Conservation (phyloP, 1,284 basidiomycete species). For the Cutaneotrichosporon arboriforme region DNA sequence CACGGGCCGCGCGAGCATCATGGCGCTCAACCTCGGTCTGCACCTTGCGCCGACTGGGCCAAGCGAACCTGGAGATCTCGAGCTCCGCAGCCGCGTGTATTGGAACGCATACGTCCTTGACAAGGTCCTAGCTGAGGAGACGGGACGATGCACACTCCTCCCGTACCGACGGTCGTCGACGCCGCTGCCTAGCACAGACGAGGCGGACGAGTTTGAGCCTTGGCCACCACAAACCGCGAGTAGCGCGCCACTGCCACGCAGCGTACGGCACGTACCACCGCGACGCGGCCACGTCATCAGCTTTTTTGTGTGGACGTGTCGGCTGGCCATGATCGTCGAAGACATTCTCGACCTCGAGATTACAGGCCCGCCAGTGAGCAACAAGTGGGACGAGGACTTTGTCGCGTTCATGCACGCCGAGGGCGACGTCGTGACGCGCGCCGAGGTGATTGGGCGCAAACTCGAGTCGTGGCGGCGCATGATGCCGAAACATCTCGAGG, state of each 20-base stretch:
- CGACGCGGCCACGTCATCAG: constrained; percentile 33
- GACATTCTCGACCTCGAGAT: constrained; percentile 38
- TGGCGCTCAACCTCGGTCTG: constrained; percentile 49
- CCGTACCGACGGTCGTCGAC: constrained; percentile 44
- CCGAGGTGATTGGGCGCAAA: constrained; percentile 22
- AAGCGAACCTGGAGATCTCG: constrained; percentile 31
- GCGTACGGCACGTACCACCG: constrained; percentile 24
- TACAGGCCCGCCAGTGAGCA: constrained; percentile 18
- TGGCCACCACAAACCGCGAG: constrained; percentile 40
- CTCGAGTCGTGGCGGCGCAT: constrained; percentile 29
- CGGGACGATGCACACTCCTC: constrained; percentile 47
- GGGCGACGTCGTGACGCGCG: constrained; percentile 8
- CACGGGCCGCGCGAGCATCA: constrained; percentile 44
- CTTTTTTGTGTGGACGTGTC: constrained; percentile 39
- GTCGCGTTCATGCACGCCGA: constrained; percentile 1
- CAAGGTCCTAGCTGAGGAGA: constrained; percentile 49
- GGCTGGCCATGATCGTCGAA: constrained; percentile 41
- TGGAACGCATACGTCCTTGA: constrained; percentile 49
- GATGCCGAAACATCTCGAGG: constrained; percentile 27
- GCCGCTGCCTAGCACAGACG: constrained; percentile 44
- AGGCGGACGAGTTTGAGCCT: constrained; percentile 48
- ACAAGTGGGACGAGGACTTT: constrained; percentile 16
- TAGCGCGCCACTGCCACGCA: constrained; percentile 19
- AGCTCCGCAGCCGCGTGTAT: constrained; percentile 44
- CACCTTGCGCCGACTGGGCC: constrained; percentile 32